These are phyloP conservation scores for Candida schatavii DNA, from an alignment of 805 yeast species.

Conservation along the genomic window DNA sequence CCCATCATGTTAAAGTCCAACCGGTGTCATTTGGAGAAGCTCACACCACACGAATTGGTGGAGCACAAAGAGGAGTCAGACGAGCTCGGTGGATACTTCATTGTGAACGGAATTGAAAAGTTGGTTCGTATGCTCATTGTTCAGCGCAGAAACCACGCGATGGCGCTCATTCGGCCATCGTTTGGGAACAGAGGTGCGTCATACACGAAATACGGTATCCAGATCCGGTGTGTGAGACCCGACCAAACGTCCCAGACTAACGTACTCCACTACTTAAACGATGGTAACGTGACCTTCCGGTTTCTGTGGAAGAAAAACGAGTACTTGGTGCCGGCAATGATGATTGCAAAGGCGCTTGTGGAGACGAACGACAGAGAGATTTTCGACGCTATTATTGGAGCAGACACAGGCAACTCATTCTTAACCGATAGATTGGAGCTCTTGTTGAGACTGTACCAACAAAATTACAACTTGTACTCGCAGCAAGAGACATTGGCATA, in stretches of 20 bases:
- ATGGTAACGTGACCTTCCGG: constrained; percentile 94
- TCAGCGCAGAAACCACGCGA: constrained; percentile 95
- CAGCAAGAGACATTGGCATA: constrained; percentile 89
- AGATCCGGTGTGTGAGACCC: constrained; percentile 89
- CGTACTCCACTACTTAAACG: constrained; percentile 91
- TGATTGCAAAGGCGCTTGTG: constrained; percentile 85
- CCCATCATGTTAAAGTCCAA: constrained; percentile 91
- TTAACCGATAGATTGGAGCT: constrained; percentile 97
- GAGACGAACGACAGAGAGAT: constrained; percentile 94
- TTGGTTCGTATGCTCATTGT: constrained; percentile 95
- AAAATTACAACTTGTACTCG: constrained; percentile 64
- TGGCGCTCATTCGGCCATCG: constrained; percentile 95
- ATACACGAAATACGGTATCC: constrained; percentile 88
- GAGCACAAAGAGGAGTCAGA: constrained; percentile 83
- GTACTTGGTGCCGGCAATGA: constrained; percentile 86
- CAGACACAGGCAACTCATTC: constrained; percentile 84
- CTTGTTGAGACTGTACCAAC: constrained; percentile 82
- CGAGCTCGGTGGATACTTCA: constrained; percentile 94
- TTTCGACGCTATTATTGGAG: constrained; percentile 93
- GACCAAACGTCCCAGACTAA: constrained; percentile 98
- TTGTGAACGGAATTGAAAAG: constrained; percentile 96
- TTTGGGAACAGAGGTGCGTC: constrained; percentile 92
- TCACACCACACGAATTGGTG: constrained; percentile 82
- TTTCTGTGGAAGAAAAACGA: constrained; percentile 97
- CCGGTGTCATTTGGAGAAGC: constrained; percentile 83